Evolutionary conservation across 164 flowering plant species (phyloP), one percentile per base, ranked within the genome.

Genomic region (Aristolochia contorta): DNA sequence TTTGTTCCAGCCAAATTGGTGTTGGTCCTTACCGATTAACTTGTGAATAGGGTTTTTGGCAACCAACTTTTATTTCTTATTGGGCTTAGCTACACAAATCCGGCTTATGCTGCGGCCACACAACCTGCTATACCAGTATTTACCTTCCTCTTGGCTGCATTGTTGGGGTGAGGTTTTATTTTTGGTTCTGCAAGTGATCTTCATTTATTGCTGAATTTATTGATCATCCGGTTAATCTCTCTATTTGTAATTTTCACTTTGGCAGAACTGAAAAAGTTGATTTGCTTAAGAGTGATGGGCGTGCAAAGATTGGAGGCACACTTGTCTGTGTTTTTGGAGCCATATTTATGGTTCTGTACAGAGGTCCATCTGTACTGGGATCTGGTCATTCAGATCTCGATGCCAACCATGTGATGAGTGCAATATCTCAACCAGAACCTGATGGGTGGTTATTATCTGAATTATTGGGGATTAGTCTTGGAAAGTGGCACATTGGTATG

Each of bases 81-180:
- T 66, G 99, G 99, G 41, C 90, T 93, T 59, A 77, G 86, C 74
- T 86, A 90, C 76, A 93, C 99, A 59, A 93, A 85, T 79, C 96
- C 99, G 69, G 85, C 88, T 59, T 90, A 84, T 82, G 99, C 99
- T 70, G 90, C 99, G 48, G 97, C 99, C 25, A 74, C 78, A 57
- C 97, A 93, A 45, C 97, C 99, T 73, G 65, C 99, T 5, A 88
- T 88, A 60, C 99, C 99, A 50, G 99, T 93, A 55, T 93, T 90
- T 56, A 93, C 97, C 45, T 93, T 93, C 69, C 58, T 90, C 27
- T 72, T 93, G 70, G 96, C 97, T 68, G 78, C 69, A 18, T 43
- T 78, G 9, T 86, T 88, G 96, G 95, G 99, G 98, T 89, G 55
- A 82, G 85, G 33, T 50, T 21, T 10, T 65, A 22, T 24, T 5